Base-by-base conservation (phyloP, 768 basidiomycete species). In the Phaeotremella fagi region DNA sequence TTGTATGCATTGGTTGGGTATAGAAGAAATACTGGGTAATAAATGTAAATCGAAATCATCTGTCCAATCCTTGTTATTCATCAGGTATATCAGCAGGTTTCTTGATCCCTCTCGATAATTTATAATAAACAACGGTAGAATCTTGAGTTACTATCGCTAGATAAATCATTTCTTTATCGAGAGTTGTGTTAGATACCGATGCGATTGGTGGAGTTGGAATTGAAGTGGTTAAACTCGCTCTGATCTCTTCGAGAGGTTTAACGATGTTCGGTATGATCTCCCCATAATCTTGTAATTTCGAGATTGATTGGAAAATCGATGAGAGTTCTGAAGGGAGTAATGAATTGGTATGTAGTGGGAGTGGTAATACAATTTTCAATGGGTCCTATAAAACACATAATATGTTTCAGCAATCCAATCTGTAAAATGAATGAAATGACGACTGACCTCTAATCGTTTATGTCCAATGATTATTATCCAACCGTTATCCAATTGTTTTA, bases 51-150 rank as follows among this genome's bases (percentile, higher is more conserved):
- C 31, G 31, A 33, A 33, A 33, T 33, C 31, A 7, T 33, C 31
- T 33, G 16, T 33, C 31, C 31, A 16, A 33, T 16, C 31, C 31
- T 33, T 33, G 31, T 7, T 33, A 33, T 53, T 74, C 72, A 52
- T 74, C 72, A 6, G 72, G 72, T 25, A 74, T 64, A 59, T 74
- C 72, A 29, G 63, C 61, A 5, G 72, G 72, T 46, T 74, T 74
- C 56, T 72, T 72, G 51, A 74, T 72, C 4, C 72, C 72, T 48
- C 68, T 71, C 7, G 61, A 57, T 9, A 74, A 48, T 46, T 69
- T 72, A 50, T 74, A 74, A 50, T 74, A 74, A 0, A 74, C 72
- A 0, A 72, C 67, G 1, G 70, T 71, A 2, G 66, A 68, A 44
- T 74, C 72, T 3, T 60, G 55, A 3, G 70, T 66, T 9, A 62